Base-by-base conservation (phyloP, 257 asterid genomes). In the Datura wrightii region DNA sequence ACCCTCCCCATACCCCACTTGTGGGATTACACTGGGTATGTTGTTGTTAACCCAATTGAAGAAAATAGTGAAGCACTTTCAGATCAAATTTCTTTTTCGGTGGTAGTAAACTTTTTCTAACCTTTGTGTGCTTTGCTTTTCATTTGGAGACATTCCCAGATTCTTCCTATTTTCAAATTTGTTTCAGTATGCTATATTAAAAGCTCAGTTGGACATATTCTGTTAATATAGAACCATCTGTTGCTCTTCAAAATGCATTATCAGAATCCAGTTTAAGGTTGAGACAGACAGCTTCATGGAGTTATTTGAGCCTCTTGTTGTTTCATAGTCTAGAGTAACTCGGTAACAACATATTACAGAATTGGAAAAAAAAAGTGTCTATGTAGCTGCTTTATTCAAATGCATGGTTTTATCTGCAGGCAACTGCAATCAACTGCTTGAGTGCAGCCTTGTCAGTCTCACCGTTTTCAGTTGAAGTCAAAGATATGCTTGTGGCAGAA, bases 381-480 rank as follows among this genome's bases (percentile, higher is more conserved):
- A 78, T 52, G 82, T 52, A 14, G 2, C 46, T 78, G 46, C 46
- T 31, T 78, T 52, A 31, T 52, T 52, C 63, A 78, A 78, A 78
- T 52, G 62, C 34, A 52, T 31, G 46, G 56, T 18, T 85, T 80
- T 70, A 48, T 85, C 87, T 87, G 87, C 93, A 96, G 99, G 97
- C 89, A 76, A 89, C 92, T 39, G 93, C 97, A 59, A 70, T 94
- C 81, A 89, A 88, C 89, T 96, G 97, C 90, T 91, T 94, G 90
- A 91, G 91, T 54, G 85, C 90, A 66, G 98, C 97, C 85, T 87
- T 96, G 72, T 93, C 98, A 19, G 92, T 89, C 66, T 88, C 97
- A 84, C 97, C 98, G 3, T 85, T 98, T 83, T 93, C 96, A 65
- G 78, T 74, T 34, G 81, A 85, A 85, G 91, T 96, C 84, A 90